Evolutionary conservation across 1,284 basidiomycete species (phyloP), one percentile per base, ranked within the genome.

Genomic region (Ceratobasidium sp.): DNA sequence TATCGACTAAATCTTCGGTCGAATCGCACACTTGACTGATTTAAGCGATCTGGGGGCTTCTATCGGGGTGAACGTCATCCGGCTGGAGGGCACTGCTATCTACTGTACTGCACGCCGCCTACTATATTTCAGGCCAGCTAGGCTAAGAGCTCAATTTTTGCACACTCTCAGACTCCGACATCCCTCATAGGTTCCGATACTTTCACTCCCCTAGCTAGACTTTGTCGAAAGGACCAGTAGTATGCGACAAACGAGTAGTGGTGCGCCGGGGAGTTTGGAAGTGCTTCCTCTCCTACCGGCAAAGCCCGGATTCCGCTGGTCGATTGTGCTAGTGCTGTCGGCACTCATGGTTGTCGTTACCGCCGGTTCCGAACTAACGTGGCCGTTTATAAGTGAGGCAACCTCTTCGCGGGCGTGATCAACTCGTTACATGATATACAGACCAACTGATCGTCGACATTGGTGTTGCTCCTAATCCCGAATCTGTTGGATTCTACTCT

Each of bases 341-440:
- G 48, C 52, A 27, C 57, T 52, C 41, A 54, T 44, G 18, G 33
- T 60, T 20, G 27, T 65, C 30, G 38, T 64, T n/a, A 75, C 62
- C 54, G 60, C 59, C 6, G 27, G 48, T 3, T 75, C 71, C n/a
- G 71, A 75, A 23, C 50, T 75, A 35, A 64, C 62, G 38, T 75
- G 71, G 60, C 71, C 71, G 12, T 75, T 75, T 30, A 64, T 75
- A 75, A 75, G 71, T 65, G 18, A 65, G 48, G n/a, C 20, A 41
- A 38, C 23, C 14, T 30, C 20, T 14, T 30, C 50, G 20, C 3
- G 8, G 23, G 14, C 23, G 12, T 23, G n/a, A 55, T 20, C 20
- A 30, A 30, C 50, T 7, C 20, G 23, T 65, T 20, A 41, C 20
- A 20, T 41, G 27, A 23, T 18, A 23, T 54, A 18, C n/a, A 75